phyloP scores from a whole-genome alignment of 208 protist species.

The Leishmania major region DNA sequence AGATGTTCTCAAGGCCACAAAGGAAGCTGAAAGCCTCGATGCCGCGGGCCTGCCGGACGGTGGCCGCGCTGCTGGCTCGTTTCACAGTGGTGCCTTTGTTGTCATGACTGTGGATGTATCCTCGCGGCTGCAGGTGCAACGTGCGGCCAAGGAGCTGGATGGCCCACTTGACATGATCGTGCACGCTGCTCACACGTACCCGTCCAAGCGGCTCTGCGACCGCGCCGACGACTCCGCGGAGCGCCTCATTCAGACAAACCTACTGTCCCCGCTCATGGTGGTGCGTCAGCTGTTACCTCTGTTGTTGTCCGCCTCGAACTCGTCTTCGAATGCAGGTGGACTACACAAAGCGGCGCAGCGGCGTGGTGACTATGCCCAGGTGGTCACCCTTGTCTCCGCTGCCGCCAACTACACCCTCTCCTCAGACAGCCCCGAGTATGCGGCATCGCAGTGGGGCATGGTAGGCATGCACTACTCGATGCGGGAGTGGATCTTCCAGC shows the following conservation, averaged over 20 bases:
- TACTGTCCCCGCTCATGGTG: conserved; percentile 37
- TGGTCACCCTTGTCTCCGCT: conserved; percentile 43
- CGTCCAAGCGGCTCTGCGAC: conserved; percentile 40
- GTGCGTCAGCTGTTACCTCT: conserved; percentile 37
- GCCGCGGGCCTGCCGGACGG: not conserved
- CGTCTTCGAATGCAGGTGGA: not conserved
- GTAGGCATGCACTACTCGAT: conserved; percentile 62
- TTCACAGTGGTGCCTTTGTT: conserved; percentile 1
- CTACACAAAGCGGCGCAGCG: not conserved
- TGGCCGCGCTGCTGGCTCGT: not conserved
- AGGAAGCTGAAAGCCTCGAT: not conserved
- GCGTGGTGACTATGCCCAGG: conserved; percentile 27
- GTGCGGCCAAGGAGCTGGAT: conserved; percentile 42
- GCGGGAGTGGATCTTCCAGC: conserved; percentile 35
- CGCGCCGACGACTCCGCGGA: conserved; percentile 54
- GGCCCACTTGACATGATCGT: conserved; percentile 48
- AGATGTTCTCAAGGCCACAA: conserved; percentile 28
- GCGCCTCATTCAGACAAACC: conserved; percentile 45
- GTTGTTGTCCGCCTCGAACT: conserved; percentile 23
- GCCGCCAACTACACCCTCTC: conserved; percentile 27
- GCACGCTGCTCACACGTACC: conserved; percentile 37
- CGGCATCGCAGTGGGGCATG: conserved; percentile 56
- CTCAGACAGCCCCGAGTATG: conserved; percentile 40
- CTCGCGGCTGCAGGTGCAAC: conserved; percentile 52
- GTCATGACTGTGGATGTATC: conserved; percentile 41